Base-by-base conservation (phyloP, 1,139 yeast genomes). In the Protomyces gravidus region DNA sequence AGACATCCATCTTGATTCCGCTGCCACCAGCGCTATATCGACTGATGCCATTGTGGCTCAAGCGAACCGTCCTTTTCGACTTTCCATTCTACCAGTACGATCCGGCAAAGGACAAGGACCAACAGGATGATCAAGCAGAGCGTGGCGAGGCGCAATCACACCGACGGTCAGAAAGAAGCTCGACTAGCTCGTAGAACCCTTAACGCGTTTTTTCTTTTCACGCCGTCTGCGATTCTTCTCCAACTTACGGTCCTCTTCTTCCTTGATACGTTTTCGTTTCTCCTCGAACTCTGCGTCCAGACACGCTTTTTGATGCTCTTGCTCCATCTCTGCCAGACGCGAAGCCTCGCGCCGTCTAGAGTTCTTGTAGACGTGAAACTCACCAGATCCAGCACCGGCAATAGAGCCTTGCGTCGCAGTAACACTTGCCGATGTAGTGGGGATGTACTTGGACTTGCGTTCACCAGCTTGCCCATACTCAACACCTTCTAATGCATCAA, bases 311-410 rank as follows among this genome's bases (percentile, higher is more conserved):
- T 67, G 67, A 59, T 69, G 68, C 50, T 65, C 68, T 45, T 68
- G 69, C 25, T 36, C 42, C 52, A 68, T 65, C 19, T 63, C 60
- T 55, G 67, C 64, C 55, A 65, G 58, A 17, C 71, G 64, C 57
- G 70, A 73, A 36, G 64, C 61, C 60, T 71, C 73, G 55, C 70
- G 65, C 26, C 75, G 66, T 55, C 73, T 64, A 17, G 70, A 67
- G 28, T 69, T 67, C 63, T 73, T 73, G 66, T 71, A 72, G 23
- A 71, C 68, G 62, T 73, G 76, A 59, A 73, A 73, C 52, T 73
- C 75, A 7, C 75, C 76, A 0, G 76, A 70, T 4, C 75, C 73
- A 0, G 75, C 73, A n/a, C 73, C 76, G 1, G 76, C 70, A 50
- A 70, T 67, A 1, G 75, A 70, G 2, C 75, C 72, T 50, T 66